These are phyloP conservation scores for Sarocladium kiliense DNA, from an alignment of 2,329 filamentous ascomycete species.

Conservation along the genomic window DNA sequence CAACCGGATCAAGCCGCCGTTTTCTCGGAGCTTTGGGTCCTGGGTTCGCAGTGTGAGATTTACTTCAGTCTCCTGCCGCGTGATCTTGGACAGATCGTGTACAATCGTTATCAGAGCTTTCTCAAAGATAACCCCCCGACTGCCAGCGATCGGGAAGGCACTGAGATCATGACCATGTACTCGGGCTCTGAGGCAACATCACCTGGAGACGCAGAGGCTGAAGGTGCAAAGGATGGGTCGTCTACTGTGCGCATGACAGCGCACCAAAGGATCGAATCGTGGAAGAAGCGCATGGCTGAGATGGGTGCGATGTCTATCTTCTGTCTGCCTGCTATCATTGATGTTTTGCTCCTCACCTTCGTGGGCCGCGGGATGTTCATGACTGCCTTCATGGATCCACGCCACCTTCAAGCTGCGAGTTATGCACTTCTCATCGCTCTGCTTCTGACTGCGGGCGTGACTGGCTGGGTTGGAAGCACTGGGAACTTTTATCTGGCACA, in stretches of 20 bases:
- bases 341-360: constrained; percentile 54
- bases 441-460: constrained; percentile 54
- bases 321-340: constrained; percentile 56
- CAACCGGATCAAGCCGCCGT: constrained; percentile 59
- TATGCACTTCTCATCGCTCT: constrained; percentile 54
- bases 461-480: constrained; percentile 58
- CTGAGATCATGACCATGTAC: constrained; percentile 29
- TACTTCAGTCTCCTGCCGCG: constrained; percentile 54
- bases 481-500: constrained; percentile 54
- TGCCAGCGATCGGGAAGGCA: constrained; percentile 16
- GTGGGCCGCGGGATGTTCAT: constrained; percentile 57
- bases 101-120: constrained; percentile 23
- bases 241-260: constrained; percentile 9
- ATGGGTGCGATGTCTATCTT: constrained; percentile 58
- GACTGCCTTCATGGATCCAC: constrained; percentile 48
- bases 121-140: constrained; percentile 21
- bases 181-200: constrained; percentile 16
- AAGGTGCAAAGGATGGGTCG: constrained; percentile 3
- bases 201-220: not conserved
- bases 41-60: constrained; percentile 57
- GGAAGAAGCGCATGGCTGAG: constrained; percentile 28
- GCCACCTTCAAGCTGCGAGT: constrained; percentile 47
- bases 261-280: constrained; percentile 13
- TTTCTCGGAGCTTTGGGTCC: constrained; percentile 58
- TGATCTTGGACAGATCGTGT: constrained; percentile 38